phyloP scores from a whole-genome alignment of 2,329 filamentous ascomycete genomes.

The Phialocephala subalpina region DNA sequence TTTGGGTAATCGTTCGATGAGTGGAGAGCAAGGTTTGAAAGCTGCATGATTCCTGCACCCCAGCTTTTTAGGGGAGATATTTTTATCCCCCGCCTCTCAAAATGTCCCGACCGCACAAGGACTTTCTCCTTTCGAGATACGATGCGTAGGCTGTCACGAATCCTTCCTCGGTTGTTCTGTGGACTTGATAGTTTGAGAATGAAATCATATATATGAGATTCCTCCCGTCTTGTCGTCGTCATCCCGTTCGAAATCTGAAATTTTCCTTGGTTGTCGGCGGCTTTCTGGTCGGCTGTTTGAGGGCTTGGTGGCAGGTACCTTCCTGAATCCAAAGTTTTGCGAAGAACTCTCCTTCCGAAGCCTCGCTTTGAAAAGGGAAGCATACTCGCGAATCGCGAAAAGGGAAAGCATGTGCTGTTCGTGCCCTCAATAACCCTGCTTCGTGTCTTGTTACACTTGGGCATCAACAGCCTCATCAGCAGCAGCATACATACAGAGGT shows the following conservation, averaged over 20 bases:
- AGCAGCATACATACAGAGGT: not conserved
- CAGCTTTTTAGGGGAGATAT: constrained; percentile 1
- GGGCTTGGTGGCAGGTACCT: not conserved
- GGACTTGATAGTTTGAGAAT: not conserved
- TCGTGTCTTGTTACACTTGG: constrained; percentile 13
- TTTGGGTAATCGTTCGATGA: not conserved
- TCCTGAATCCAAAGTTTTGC: not conserved
- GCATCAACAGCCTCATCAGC: constrained; percentile 3
- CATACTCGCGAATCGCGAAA: not conserved
- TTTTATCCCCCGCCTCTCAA: constrained; percentile 7
- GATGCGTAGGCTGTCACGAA: constrained; percentile 7
- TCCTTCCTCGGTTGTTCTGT: not conserved
- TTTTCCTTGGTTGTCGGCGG: not conserved
- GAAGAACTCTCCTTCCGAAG: not conserved
- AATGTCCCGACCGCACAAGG: constrained; percentile 4
- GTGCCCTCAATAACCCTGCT: not conserved
- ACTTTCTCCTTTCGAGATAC: not conserved
- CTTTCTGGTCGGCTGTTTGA: not conserved
- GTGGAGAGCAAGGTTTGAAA: not conserved
- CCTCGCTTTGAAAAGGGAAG: not conserved
- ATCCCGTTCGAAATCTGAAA: not conserved
- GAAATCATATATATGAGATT: constrained; percentile 6
- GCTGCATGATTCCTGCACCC: constrained; percentile 10
- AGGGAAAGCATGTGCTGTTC: not conserved
- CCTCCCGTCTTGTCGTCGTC: not conserved